These are phyloP conservation scores for Talaromyces sp. DNA, from an alignment of 2,329 filamentous ascomycete genomes.

Conservation along the genomic window DNA sequence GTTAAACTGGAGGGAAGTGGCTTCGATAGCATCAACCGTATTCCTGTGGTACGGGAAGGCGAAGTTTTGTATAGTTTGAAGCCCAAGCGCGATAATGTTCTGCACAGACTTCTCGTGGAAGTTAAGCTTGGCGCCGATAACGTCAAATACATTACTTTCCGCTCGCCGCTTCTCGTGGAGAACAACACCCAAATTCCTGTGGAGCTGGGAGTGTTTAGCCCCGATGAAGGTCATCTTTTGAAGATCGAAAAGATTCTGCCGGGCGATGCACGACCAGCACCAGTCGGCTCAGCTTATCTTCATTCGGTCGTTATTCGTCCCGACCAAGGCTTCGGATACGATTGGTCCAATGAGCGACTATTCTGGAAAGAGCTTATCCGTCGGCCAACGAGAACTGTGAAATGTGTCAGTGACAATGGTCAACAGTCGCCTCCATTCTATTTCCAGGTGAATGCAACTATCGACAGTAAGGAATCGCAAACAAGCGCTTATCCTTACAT, in stretches of 20 bases:
- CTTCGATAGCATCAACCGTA: conserved; percentile 86
- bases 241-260: conserved; percentile 98
- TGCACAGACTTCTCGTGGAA: conserved; percentile 90
- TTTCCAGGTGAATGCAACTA: conserved; percentile 90
- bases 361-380: conserved; percentile 93
- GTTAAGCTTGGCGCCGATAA: conserved; percentile 90
- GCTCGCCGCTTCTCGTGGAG: conserved; percentile 87
- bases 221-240: conserved; percentile 81
- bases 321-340: conserved; percentile 94
- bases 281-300: conserved; percentile 87
- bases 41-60: conserved; percentile 90
- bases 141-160: conserved; percentile 95
- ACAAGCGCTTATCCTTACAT: conserved; percentile 90
- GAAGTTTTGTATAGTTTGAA: conserved; percentile 87
- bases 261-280: conserved; percentile 84
- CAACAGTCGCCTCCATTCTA: conserved; percentile 83
- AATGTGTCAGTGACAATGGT: conserved; percentile 82
- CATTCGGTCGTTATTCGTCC: conserved; percentile 87
- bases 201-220: conserved; percentile 88
- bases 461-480: conserved; percentile 79
- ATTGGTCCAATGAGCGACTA: conserved; percentile 86
- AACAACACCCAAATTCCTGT: conserved; percentile 97
- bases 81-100: conserved; percentile 79
- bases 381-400: conserved; percentile 80
- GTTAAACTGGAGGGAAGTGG: conserved; percentile 89